Base-by-base conservation (phyloP, 768 basidiomycete species). In the Hericium erinaceus region DNA sequence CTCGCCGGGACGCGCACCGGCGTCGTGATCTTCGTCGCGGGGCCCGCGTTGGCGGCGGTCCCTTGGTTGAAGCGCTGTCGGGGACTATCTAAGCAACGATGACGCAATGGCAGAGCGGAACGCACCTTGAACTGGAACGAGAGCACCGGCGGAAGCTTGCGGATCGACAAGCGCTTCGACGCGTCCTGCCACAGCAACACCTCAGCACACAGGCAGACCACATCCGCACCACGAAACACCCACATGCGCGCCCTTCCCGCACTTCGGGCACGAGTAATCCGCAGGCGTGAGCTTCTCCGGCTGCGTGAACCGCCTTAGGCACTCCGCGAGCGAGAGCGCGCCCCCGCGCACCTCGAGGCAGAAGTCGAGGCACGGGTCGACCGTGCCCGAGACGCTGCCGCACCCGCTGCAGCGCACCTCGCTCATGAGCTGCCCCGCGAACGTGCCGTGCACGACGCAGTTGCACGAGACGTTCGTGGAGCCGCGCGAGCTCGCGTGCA, bases 1-100 rank as follows among this genome's bases (percentile, higher is more conserved):
- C 77, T 77, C 3, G 86, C 82, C 2, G 95, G 92, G 66, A 95
- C 92, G 4, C 83, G 82, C 55, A 98, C 84, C 20, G 78, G 81
- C 1, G 83, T 76, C 64, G 95, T 92, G 49, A 98, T 86, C 72
- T 98, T 98, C 61, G 83, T 81, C 0, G 92, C 83, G 28, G 84
- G 77, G 33, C 80, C 75, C 4, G 28, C 28, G 67, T 84, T 89
- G 64, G 92, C 81, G 48, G 77, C 71, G 50, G 83, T 80, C 64
- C 85, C 88, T 66, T 97, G 93, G 66, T 95, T 94, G 69, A 98
- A 98, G 2, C 95, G 86, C 94, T 97, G 66, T n/a, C n/a, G n/a
- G n/a, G n/a, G n/a, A n/a, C n/a, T n/a, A n/a, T n/a, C n/a, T n/a
- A n/a, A n/a, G n/a, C n/a, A n/a, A n/a, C n/a, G n/a, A n/a, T n/a